phyloP scores from a whole-genome alignment of 2,329 filamentous ascomycete genomes.

The Paraphaeosphaeria sporulosa region DNA sequence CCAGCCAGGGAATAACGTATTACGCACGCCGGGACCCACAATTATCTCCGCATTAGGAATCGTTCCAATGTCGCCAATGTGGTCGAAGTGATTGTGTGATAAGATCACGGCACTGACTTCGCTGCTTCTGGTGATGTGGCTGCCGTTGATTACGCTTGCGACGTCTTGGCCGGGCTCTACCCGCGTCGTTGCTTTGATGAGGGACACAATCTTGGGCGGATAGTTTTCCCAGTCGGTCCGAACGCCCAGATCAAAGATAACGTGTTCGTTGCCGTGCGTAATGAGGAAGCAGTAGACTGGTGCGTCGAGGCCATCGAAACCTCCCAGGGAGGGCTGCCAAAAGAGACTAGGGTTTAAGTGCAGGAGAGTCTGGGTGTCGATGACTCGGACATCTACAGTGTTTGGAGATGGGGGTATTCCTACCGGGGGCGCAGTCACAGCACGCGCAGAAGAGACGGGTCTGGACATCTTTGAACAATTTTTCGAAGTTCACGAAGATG shows the following conservation, averaged over 20 bases:
- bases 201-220: too few species aligned
- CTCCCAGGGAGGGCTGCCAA: too few species aligned
- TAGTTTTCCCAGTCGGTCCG: slow-evolving; percentile 56
- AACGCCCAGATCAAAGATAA: slow-evolving; percentile 57
- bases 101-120: too few species aligned
- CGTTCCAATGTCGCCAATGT: slow-evolving; percentile 57
- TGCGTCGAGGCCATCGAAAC: neutral
- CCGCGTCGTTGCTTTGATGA: neutral
- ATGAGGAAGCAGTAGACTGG: slow-evolving; percentile 54
- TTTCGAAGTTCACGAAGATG: too few species aligned
- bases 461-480: too few species aligned
- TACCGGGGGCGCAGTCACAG: too few species aligned
- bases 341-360: too few species aligned
- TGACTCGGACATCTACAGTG: neutral
- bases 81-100: slow-evolving; percentile 57
- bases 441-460: too few species aligned
- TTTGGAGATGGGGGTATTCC: too few species aligned
- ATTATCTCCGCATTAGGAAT: slow-evolving; percentile 59
- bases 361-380: neutral
- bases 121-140: too few species aligned
- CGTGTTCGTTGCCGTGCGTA: slow-evolving; percentile 59
- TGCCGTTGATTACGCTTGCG: too few species aligned
- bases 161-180: neutral
- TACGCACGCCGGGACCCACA: slow-evolving; percentile 62
- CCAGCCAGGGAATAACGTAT: slow-evolving; percentile 56